Conservation (phyloP, 2,329 filamentous ascomycete species). For the Aciculosporium take region DNA sequence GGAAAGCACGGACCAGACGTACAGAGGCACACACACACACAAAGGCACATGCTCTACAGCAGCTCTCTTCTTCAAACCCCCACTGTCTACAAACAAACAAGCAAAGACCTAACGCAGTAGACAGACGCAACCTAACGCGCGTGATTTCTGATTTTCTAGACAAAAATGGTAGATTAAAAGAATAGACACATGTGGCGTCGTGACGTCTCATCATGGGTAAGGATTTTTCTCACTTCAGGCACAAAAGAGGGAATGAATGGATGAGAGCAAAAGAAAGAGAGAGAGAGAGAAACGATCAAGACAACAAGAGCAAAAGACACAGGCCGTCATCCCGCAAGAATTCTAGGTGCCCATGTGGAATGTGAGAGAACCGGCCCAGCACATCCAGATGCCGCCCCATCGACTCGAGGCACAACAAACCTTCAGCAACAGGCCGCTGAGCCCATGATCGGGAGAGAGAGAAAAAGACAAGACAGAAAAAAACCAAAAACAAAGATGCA, state of each 20-base stretch:
- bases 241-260: background rate
- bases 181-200: constrained; percentile 1
- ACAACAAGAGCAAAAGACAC: background rate
- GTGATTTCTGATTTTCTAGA: background rate
- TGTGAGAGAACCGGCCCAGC: constrained; percentile 10
- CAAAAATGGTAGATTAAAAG: background rate
- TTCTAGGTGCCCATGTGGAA: constrained; percentile 2
- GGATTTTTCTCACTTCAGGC: background rate
- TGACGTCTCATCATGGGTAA: constrained; percentile 8
- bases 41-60: too few relatives aligned
- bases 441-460: background rate
- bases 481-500: constrained; percentile 3
- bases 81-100: too few relatives aligned
- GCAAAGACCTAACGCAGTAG: too few relatives aligned
- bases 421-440: background rate
- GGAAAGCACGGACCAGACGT: too few relatives aligned
- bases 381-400: constrained; percentile 6
- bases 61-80: too few relatives aligned
- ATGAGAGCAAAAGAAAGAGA: background rate
- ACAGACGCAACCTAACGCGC: background rate
- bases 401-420: background rate
- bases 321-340: background rate
- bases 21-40: too few relatives aligned
- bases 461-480: background rate
- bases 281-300: background rate